phyloP scores from a whole-genome alignment of 2,329 filamentous ascomycete species.

The Pyricularia sp. region DNA sequence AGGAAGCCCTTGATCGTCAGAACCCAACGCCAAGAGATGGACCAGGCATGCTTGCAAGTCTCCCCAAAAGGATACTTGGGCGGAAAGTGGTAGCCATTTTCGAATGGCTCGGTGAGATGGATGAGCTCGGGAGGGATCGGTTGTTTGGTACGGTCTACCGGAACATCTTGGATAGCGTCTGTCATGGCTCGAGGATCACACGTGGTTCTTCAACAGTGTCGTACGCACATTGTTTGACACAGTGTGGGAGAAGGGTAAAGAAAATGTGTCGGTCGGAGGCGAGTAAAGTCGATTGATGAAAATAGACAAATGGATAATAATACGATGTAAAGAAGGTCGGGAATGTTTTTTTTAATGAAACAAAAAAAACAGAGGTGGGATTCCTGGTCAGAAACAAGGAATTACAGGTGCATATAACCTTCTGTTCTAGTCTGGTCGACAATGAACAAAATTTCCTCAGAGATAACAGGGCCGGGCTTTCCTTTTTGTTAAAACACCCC shows the following conservation, averaged over 20 bases:
- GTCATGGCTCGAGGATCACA: background rate
- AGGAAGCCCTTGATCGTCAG: slow-evolving; percentile 68
- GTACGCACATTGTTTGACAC: background rate
- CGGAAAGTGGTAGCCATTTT: slow-evolving; percentile 59
- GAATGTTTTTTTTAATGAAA: too few species aligned
- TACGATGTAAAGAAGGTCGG: background rate
- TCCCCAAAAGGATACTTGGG: slow-evolving; percentile 51
- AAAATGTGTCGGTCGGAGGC: background rate
- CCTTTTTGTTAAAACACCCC: background rate
- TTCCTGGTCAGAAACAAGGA: background rate
- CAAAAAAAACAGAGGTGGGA: background rate
- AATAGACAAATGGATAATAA: background rate
- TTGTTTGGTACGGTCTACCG: slow-evolving; percentile 4
- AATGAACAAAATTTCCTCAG: background rate
- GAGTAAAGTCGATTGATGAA: background rate
- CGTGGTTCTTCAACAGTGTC: background rate
- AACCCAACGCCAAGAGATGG: slow-evolving; percentile 63
- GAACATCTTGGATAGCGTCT: background rate
- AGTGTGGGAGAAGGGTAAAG: background rate
- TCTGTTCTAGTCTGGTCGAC: background rate
- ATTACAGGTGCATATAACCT: background rate
- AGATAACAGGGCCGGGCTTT: background rate
- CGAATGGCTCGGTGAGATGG: slow-evolving; percentile 31
- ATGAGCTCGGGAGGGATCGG: slow-evolving; percentile 8
- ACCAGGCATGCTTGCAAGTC: slow-evolving; percentile 46